Conservation (phyloP, 495 filamentous ascomycete species). For the Xylaria longipes region DNA sequence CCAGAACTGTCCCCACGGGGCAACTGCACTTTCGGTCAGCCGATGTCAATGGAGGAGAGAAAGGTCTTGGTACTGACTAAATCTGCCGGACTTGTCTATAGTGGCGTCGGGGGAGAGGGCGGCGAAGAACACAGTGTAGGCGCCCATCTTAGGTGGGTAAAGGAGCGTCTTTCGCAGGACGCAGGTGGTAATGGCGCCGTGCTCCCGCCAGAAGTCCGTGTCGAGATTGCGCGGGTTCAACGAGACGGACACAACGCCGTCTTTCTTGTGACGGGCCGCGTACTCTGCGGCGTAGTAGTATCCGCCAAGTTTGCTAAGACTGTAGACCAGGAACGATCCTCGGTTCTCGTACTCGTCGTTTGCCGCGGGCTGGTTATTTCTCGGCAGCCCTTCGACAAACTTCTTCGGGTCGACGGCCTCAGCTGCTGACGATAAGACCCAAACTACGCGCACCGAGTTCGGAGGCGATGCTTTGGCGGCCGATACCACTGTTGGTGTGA, state of each 20-base stretch:
- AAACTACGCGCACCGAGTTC: slow-evolving; percentile 49
- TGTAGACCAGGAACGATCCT: slow-evolving; percentile 17
- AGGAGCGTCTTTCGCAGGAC: background rate
- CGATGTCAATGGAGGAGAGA: too few species aligned
- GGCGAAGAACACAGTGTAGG: slow-evolving; percentile 51
- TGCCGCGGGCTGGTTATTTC: slow-evolving; percentile 28
- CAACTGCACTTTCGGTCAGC: slow-evolving; percentile 31
- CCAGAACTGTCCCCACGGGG: slow-evolving; percentile 45
- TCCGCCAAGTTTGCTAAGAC: slow-evolving; percentile 32
- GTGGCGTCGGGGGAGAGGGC: slow-evolving; percentile 45
- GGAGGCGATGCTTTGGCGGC: slow-evolving; percentile 35
- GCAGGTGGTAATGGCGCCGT: background rate
- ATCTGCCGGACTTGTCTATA: slow-evolving; percentile 25
- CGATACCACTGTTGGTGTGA: slow-evolving; percentile 49
- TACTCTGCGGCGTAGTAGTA: slow-evolving; percentile 29
- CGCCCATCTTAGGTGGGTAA: slow-evolving; percentile 39
- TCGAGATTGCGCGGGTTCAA: slow-evolving; percentile 52
- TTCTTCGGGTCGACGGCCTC: slow-evolving; percentile 30
- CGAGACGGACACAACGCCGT: slow-evolving; percentile 32
- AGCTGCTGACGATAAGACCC: slow-evolving; percentile 41
- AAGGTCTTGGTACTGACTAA: background rate
- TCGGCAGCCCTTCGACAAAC: slow-evolving; percentile 37
- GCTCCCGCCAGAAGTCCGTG: slow-evolving; percentile 34
- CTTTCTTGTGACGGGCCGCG: slow-evolving; percentile 22
- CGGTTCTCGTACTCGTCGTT: slow-evolving; percentile 25